A percentile compares a stretch with the other conserved stretches of the same genome.
These are phyloP conservation scores for Saxophila tyrrhenica DNA, from an alignment of 495 filamentous ascomycete genomes.

Conservation along the genomic window DNA sequence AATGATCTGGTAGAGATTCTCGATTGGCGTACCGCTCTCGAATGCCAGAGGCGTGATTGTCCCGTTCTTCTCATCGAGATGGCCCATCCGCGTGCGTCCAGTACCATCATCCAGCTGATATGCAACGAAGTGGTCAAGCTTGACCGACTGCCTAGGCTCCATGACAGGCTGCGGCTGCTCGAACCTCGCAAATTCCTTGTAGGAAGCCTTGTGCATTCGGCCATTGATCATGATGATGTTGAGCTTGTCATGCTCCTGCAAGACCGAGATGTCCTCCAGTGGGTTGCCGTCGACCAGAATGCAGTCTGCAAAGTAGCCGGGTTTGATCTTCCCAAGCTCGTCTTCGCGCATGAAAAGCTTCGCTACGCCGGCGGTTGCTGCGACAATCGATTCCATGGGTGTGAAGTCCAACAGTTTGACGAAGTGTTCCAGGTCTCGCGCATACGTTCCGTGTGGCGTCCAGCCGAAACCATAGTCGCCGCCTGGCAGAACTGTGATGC, in stretches of 20 bases:
- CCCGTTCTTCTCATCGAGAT: conserved; percentile 32
- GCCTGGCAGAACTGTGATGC: conserved; percentile 38
- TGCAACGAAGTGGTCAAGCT: conserved; percentile 15
- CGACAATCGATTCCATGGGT: conserved; percentile 38
- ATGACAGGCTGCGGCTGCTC: conserved; percentile 14
- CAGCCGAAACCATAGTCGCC: conserved; percentile 46
- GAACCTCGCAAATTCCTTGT: conserved; percentile 29
- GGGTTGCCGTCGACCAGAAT: conserved; percentile 41
- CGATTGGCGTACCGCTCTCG: conserved; percentile 37
- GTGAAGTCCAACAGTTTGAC: conserved; percentile 41
- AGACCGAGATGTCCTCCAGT: conserved; percentile 34
- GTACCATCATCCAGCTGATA: conserved; percentile 17
- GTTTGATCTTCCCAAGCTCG: conserved; percentile 38
- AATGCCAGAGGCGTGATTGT: conserved; percentile 39
- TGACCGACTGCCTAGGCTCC: conserved; percentile 3
- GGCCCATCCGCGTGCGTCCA: conserved; percentile 30
- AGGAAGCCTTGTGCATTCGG: conserved; percentile 35
- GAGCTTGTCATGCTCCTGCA: conserved; percentile 38
- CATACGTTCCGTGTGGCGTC: conserved; percentile 39
- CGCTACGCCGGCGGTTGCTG: conserved; percentile 38
- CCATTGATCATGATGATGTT: conserved; percentile 42
- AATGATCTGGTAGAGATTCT: conserved; percentile 42
- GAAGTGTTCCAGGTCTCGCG: conserved; percentile 40
- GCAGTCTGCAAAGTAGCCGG: conserved; percentile 39
- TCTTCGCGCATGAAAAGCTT: conserved; percentile 40